A percentile compares a stretch with the other conserved stretches of the same genome.
These are phyloP conservation scores for Pontederia crassipes DNA, from an alignment of 176 grass and related monocot genomes.

Conservation along the genomic window DNA sequence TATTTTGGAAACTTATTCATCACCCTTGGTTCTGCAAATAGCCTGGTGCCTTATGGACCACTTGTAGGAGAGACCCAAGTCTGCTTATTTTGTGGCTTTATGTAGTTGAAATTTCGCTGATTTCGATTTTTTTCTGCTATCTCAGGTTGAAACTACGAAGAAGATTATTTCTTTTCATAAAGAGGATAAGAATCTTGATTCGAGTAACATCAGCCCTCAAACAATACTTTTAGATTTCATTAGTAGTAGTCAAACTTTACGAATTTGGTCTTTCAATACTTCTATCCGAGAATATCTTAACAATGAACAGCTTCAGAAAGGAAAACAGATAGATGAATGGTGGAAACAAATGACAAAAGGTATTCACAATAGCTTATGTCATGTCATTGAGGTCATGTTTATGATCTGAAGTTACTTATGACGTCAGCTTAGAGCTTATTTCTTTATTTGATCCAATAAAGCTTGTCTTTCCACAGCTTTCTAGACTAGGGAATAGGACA, in stretches of 20 bases:
- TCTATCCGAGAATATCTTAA: constrained; percentile 91
- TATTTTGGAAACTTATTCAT: too few relatives aligned
- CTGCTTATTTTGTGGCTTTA: too few relatives aligned
- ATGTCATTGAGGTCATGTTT: background rate
- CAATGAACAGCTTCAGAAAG: constrained; percentile 95
- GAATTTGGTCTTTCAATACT: constrained; percentile 92
- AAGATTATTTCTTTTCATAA: constrained; percentile 99
- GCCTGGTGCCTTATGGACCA: too few relatives aligned
- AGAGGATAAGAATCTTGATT: constrained; percentile 84
- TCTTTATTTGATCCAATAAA: background rate
- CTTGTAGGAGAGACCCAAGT: too few relatives aligned
- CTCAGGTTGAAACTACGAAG: constrained; percentile 80
- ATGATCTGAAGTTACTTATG: background rate
- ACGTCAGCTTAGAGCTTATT: background rate
- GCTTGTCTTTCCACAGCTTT: background rate
- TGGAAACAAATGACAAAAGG: constrained; percentile 94
- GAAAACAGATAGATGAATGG: constrained; percentile 98
- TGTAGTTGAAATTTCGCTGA: too few relatives aligned
- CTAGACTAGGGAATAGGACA: background rate
- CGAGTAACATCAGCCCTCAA: constrained; percentile 67
- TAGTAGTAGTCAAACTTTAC: constrained; percentile 87
- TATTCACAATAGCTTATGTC: constrained; percentile 8
- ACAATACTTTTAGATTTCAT: constrained; percentile 98
- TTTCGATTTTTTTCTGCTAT: constrained; percentile 21
- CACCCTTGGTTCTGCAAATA: too few relatives aligned